Base-by-base conservation (phyloP, 805 yeast species). In the Priceomyces medius region DNA sequence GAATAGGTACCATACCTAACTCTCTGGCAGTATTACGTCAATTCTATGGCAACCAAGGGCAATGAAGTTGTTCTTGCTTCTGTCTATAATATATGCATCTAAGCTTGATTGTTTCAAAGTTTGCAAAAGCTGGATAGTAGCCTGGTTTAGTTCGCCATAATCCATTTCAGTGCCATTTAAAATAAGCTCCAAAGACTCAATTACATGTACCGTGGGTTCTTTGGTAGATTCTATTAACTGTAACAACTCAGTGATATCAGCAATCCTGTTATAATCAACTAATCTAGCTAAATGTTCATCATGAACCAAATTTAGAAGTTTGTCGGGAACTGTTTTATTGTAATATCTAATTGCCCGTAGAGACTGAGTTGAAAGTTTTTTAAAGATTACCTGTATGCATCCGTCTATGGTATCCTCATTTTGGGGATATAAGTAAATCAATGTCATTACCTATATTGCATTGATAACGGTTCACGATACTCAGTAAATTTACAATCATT, bases 301-400 rank as follows among this genome's bases (percentile, higher is more conserved):
- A 9, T 28, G 16, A 4, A 23, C 23, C 10, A 29, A 24, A 23
- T 18, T 2, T 35, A 31, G 28, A 34, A 44, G 16, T 17, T 31
- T 37, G 29, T 44, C 32, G 37, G 54, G 33, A 23, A 29, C 26
- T 7, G 50, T 49, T 12, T 33, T 38, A 28, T 49, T 49, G 23
- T 33, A 40, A 13, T 35, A 40, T 16, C 29, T 36, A 8, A 40
- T 35, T 10, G 9, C 19, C 18, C 5, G 27, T 7, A 13, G 7
- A 3, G 16, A 14, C 18, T 9, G 12, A 21, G 26, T 9, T 3
- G 24, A 9, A 12, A 9, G 28, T 12, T 32, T 17, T n/a, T 31
- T 17, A 10, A 32, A 17, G 4, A 32, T 31, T n/a, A 21, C 14
- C 8, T 27, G 19, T 23, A 38, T 38, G 23, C 41, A 38, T 10